Evolutionary conservation across 495 filamentous ascomycete genomes (phyloP), one percentile per base, ranked within the genome.

Genomic region (Durotheca rogersii): DNA sequence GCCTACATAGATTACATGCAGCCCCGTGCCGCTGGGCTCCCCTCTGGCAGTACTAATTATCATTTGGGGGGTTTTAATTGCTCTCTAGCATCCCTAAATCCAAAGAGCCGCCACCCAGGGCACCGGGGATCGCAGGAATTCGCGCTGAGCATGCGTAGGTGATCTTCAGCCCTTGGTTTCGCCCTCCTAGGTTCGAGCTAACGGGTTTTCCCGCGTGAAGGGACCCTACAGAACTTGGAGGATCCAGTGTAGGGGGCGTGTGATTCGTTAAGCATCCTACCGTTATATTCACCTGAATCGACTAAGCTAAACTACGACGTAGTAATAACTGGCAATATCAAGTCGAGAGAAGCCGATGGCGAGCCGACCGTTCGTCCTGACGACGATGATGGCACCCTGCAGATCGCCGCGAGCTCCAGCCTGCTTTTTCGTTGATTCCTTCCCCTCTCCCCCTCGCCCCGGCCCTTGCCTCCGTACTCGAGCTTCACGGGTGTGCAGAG

Each of bases 151-250:
- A 7, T 52, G 15, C 33, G 33, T 35, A 45, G 43, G 50, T 42
- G 37, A 31, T 37, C 23, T 27, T 31, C n/a, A 51, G 50, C 41
- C 47, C 47, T 32, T 41, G 35, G 50, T 54, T 59, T 50, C 35
- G 51, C 23, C 36, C 42, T 49, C 50, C 45, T 35, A 27, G 50
- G 41, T 46, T 51, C 41, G 30, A 36, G 14, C 34, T 38, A 38
- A 34, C 56, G 55, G 55, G 55, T 17, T 53, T 17, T 49, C 55
- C 55, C 55, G 55, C 31, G 33, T 41, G 44, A 47, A 52, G 46
- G 27, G 36, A 47, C 40, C 16, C 36, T 18, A 12, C 21, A 43
- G 14, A 15, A 34, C 2, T 29, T 33, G 41, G 29, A 21, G 25
- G 35, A 19, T 40, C 40, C 37, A 37, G 48, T 40, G 18, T 9